These are phyloP conservation scores for Crucihimalaya himalaica DNA, from an alignment of 345 rosid species.

Conservation along the genomic window DNA sequence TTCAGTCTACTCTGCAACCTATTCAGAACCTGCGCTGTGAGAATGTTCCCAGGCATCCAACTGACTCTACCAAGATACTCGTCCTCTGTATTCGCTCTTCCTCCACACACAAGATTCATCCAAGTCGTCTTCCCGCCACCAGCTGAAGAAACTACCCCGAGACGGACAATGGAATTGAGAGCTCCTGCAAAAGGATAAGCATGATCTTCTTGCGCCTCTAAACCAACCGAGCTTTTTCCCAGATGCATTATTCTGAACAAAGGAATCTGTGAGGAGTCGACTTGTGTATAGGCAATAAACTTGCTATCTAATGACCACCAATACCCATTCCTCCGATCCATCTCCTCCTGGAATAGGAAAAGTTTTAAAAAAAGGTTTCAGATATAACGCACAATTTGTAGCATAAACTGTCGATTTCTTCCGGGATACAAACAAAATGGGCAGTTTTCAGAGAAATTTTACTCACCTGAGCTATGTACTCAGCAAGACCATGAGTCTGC, in stretches of 20 bases:
- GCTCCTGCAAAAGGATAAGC: slow-evolving; percentile 97
- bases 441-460: slow-evolving; percentile 2
- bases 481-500: slow-evolving; percentile 98
- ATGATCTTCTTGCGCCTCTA: slow-evolving; percentile 88
- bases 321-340: slow-evolving; percentile 92
- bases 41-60: slow-evolving; percentile 82
- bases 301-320: slow-evolving; percentile 99
- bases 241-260: slow-evolving; percentile 96
- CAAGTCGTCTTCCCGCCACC: slow-evolving; percentile 78
- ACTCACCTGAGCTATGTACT: slow-evolving; percentile 94
- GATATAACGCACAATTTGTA: not conserved
- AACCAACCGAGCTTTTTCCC: slow-evolving; percentile 77
- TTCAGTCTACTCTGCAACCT: slow-evolving; percentile 73
- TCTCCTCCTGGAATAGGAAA: slow-evolving; percentile 73
- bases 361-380: not conserved
- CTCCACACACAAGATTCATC: slow-evolving; percentile 90
- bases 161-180: slow-evolving; percentile 77
- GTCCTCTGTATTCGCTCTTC: slow-evolving; percentile 55
- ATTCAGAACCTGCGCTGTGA: slow-evolving; percentile 71
- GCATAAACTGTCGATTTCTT: not conserved
- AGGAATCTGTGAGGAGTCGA: slow-evolving; percentile 73
- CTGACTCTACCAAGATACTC: slow-evolving; percentile 87
- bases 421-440: not conserved
- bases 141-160: slow-evolving; percentile 78
- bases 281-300: slow-evolving; percentile 81